A percentile compares a stretch with the other conserved stretches of the same genome.
Evolutionary conservation across 2,329 filamentous ascomycete genomes (phyloP).

Genomic region (Blastomyces percursus): DNA sequence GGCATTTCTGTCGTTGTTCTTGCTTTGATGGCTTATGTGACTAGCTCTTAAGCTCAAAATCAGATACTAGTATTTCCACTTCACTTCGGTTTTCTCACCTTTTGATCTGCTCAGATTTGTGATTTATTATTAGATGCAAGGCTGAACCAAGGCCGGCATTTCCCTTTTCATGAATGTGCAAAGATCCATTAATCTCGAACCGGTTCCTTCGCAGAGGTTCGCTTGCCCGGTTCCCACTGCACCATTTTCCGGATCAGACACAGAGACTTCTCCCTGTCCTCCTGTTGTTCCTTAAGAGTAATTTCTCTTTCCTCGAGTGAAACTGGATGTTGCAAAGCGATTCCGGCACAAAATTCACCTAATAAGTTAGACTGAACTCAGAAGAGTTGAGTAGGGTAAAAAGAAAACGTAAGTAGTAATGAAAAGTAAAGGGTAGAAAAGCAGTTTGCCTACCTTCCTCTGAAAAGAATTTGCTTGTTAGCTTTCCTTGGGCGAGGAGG

Average conservation of each 20-base stretch:
- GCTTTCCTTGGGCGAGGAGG: constrained; percentile 25
- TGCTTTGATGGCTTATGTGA: too few species aligned
- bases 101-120: too few species aligned
- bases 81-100: too few species aligned
- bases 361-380: too few species aligned
- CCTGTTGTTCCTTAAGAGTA: constrained; percentile 23
- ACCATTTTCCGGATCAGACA: constrained; percentile 28
- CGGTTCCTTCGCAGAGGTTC: constrained; percentile 23
- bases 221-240: constrained; percentile 25
- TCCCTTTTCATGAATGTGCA: too few species aligned
- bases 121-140: too few species aligned
- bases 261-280: constrained; percentile 22
- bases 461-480: constrained; percentile 32
- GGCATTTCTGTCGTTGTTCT: too few species aligned
- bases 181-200: constrained; percentile 22
- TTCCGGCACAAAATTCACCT: constrained; percentile 21
- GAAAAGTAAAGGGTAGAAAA: too few species aligned
- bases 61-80: too few species aligned
- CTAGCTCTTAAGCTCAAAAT: too few species aligned
- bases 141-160: too few species aligned
- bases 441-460: constrained; percentile 13
- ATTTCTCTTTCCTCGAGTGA: constrained; percentile 31
- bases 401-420: constrained; percentile 16
- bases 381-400: neutral
- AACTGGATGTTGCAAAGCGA: constrained; percentile 15